Base-by-base conservation (phyloP, 768 basidiomycete genomes). In the Terana coerulea region DNA sequence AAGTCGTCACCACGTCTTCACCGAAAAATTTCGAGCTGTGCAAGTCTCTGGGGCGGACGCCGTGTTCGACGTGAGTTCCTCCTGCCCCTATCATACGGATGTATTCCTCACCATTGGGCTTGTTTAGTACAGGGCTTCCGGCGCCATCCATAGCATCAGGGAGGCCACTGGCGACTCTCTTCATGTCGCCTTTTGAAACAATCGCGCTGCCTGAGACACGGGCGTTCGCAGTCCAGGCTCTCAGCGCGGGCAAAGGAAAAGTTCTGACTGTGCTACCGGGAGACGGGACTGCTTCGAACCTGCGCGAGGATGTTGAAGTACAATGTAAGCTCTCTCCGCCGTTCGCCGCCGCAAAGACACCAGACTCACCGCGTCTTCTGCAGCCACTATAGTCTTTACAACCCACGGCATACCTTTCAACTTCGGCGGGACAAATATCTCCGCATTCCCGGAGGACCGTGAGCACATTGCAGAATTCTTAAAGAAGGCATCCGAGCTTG, bases 1-100 rank as follows among this genome's bases (percentile, higher is more conserved):
- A 66, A 37, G 68, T 72, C 50, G 58, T 70, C 42, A 62, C 70
- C 3, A 65, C 65, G 22, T 61, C 66, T 26, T 73, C 72, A 2
- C 65, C 66, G 8, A 60, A 61, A 33, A 70, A 71, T 47, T 65
- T 62, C 53, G 69, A 65, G 17, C 63, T 73, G 19, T 59, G 70
- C 52, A 69, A 67, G 55, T 57, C 65, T 0, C 63, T 69, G 42
- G 73, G 8, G 73, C 74, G 11, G 63, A 68, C 41, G 63, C 61
- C 8, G 69, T 70, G 12, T 53, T 65, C 41, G 61, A 68, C 55
- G 61, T 63, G 19, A 19, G 50, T 46, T 11, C 25, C 37, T 15
- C 40, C 11, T 12, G 5, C 19, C 10, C 33, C 6, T 12, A 22
- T 67, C 66, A n/a, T n/a, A n/a, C n/a, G 2, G 55, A 57, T 17